Percentiles rank a stretch among this genome's conserved stretches.
Conservation (phyloP, 2,329 filamentous ascomycete genomes). For the Neonectria ditissima region DNA sequence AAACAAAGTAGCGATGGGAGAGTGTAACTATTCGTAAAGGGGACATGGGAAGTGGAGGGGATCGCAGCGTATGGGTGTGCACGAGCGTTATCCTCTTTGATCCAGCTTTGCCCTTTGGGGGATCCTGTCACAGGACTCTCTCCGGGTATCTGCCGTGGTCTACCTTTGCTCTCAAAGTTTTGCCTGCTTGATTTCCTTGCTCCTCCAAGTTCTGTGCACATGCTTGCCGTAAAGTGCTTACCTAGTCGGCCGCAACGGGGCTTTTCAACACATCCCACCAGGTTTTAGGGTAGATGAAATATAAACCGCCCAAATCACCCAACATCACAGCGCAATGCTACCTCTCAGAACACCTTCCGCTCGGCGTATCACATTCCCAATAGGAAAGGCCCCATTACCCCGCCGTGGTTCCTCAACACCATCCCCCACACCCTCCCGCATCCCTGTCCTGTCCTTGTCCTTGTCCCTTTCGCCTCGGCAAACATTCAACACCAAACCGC, state of each 20-base stretch:
- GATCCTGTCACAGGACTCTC: slow-evolving; percentile 2
- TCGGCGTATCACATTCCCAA: background rate
- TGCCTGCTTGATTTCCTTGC: background rate
- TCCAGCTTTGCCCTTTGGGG: slow-evolving; percentile 18
- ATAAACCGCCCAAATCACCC: background rate
- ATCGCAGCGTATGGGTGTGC: background rate
- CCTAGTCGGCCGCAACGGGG: background rate
- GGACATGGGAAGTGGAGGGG: background rate
- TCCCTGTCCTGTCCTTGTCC: slow-evolving; percentile 15
- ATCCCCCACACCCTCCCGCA: slow-evolving; percentile 28
- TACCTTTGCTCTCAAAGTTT: background rate
- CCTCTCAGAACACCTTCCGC: background rate
- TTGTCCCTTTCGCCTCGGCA: slow-evolving; percentile 35
- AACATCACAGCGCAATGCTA: background rate
- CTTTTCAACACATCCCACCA: background rate
- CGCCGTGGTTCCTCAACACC: slow-evolving; percentile 22
- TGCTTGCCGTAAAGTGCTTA: background rate
- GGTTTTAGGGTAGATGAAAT: background rate
- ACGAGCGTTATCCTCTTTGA: background rate
- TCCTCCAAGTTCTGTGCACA: background rate
- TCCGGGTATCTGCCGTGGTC: no score
- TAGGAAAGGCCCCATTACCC: slow-evolving; percentile 17
- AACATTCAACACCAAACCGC: background rate
- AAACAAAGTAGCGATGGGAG: background rate
- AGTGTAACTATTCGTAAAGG: background rate